phyloP scores from a whole-genome alignment of 768 basidiomycete genomes.

The Tricholomella constricta region DNA sequence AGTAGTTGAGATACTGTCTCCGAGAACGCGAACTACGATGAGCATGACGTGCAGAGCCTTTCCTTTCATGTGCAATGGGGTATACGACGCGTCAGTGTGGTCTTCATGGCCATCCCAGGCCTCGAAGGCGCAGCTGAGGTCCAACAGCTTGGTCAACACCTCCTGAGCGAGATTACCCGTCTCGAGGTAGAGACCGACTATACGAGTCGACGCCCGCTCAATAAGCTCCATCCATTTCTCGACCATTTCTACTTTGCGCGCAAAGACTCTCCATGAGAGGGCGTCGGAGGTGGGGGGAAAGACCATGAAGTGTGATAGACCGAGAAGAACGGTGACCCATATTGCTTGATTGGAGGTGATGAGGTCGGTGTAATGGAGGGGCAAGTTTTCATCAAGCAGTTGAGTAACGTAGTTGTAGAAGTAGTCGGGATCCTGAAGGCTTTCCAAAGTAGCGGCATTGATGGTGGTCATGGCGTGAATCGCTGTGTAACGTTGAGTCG shows the following conservation, averaged over 20 bases:
- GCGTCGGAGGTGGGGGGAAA: constrained; percentile 54
- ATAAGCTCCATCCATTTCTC: constrained; percentile 58
- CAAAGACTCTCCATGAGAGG: constrained; percentile 52
- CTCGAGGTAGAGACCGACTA: constrained; percentile 51
- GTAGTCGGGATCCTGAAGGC: constrained; percentile 18
- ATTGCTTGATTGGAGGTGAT: constrained; percentile 36
- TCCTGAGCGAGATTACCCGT: constrained; percentile 48
- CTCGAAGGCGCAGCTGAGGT: constrained; percentile 57
- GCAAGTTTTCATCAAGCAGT: constrained; percentile 17
- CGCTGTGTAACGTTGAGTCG: too few species aligned
- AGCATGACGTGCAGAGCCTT: constrained; percentile 46
- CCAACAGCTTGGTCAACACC: constrained; percentile 52
- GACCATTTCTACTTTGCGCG: constrained; percentile 59
- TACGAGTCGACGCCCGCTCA: constrained; percentile 47
- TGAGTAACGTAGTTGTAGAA: constrained; percentile 19
- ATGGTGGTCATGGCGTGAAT: constrained; percentile 9
- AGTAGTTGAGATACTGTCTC: constrained; percentile 32
- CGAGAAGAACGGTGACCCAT: constrained; percentile 54
- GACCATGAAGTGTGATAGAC: constrained; percentile 55
- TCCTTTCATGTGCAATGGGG: constrained; percentile 51
- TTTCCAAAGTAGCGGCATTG: constrained; percentile 13
- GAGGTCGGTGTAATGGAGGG: constrained; percentile 14
- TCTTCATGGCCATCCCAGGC: constrained; percentile 56
- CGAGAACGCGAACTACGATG: constrained; percentile 50
- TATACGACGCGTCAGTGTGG: constrained; percentile 37